A percentile compares a stretch with the other conserved stretches of the same genome.
These are phyloP conservation scores for Crepidotus sp. DNA, from an alignment of 1,284 basidiomycete species.

Conservation along the genomic window DNA sequence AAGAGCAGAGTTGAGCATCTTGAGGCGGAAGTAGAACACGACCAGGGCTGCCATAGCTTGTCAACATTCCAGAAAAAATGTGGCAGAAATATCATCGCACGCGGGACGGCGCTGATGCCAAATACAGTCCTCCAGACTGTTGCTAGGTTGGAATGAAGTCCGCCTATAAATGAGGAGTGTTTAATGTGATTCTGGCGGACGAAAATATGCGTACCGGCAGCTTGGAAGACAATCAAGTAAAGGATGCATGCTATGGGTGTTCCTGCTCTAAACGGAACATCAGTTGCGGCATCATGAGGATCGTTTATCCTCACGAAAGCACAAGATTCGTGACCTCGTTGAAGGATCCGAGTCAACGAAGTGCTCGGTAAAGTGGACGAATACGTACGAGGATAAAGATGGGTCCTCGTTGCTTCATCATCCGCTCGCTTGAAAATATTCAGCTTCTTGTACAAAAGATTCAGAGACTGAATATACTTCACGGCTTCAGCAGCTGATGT, in stretches of 20 bases:
- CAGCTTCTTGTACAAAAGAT: slow-evolving; percentile 20
- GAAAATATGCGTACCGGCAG: slow-evolving; percentile 26
- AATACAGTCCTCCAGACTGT: slow-evolving; percentile 75
- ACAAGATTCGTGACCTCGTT: slow-evolving; percentile 72
- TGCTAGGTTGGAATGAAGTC: slow-evolving; percentile 28
- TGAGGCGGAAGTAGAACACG: slow-evolving; percentile 65
- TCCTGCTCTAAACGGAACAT: slow-evolving; percentile 36
- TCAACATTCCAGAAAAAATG: not conserved
- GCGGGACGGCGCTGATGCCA: slow-evolving; percentile 53
- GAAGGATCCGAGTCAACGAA: slow-evolving; percentile 31
- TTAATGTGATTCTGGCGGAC: not conserved
- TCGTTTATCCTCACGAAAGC: slow-evolving; percentile 22
- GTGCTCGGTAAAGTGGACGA: not conserved
- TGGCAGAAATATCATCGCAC: not conserved
- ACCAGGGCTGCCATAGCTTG: slow-evolving; percentile 20
- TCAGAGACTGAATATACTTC: slow-evolving; percentile 3
- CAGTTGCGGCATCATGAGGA: not conserved
- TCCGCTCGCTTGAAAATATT: slow-evolving; percentile 70
- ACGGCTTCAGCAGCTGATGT: slow-evolving; percentile 37
- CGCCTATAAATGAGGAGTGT: slow-evolving; percentile 3
- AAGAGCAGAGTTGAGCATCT: slow-evolving; percentile 62
- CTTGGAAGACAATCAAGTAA: slow-evolving; percentile 65
- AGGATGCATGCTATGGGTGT: slow-evolving; percentile 63
- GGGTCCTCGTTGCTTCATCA: slow-evolving; percentile 52
- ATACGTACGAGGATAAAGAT: slow-evolving; percentile 9